Evolutionary conservation across 2,329 filamentous ascomycete genomes (phyloP).

Genomic region (Pseudogymnoascus verrucosus): DNA sequence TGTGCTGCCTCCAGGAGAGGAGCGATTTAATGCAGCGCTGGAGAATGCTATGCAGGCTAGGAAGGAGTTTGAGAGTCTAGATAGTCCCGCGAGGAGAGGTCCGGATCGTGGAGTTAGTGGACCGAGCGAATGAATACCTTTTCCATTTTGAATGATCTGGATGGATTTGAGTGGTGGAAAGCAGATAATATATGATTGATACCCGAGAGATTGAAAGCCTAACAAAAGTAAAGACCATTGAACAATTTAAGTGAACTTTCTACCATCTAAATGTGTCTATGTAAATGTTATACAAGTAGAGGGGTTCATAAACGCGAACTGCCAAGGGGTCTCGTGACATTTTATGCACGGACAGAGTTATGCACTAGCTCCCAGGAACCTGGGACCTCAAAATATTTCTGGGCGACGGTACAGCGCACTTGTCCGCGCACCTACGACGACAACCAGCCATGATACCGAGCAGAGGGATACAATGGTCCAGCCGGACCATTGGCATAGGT

Average conservation of each 20-base stretch:
- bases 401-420: conserved; percentile 10
- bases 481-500: conserved; percentile 33
- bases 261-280: not conserved
- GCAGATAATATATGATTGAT: not conserved
- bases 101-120: conserved; percentile 15
- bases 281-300: not conserved
- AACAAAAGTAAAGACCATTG: not conserved
- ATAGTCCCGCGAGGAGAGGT: conserved; percentile 38
- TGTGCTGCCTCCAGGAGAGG: conserved; percentile 83
- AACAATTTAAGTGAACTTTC: no score
- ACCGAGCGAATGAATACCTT: conserved; percentile 3
- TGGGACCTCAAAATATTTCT: conserved; percentile 24
- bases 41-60: conserved; percentile 84
- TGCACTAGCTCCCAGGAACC: conserved; percentile 2
- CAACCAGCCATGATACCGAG: conserved; percentile 43
- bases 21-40: conserved; percentile 81
- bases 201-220: not conserved
- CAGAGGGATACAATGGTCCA: conserved; percentile 42
- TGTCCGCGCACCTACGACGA: conserved; percentile 11
- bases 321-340: not conserved
- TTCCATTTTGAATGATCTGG: not conserved
- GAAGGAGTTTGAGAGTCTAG: conserved; percentile 66
- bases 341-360: not conserved
- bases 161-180: not conserved
- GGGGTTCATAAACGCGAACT: not conserved